phyloP scores from a whole-genome alignment of 768 basidiomycete genomes.

The Hydnomerulius pinastri region DNA sequence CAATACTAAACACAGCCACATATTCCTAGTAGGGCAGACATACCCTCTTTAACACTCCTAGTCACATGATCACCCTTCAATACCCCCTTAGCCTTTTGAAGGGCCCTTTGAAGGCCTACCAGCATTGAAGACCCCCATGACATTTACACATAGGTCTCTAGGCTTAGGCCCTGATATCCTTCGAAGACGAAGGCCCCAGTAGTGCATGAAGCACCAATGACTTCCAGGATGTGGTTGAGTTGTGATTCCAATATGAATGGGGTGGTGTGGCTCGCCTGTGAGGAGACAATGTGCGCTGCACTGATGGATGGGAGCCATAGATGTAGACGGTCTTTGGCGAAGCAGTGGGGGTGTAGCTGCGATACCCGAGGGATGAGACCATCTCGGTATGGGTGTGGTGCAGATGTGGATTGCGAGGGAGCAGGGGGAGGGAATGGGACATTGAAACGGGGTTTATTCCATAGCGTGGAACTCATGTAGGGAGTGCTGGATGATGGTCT shows the following conservation, averaged over 20 bases:
- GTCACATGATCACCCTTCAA: too few species aligned
- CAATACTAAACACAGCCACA: too few species aligned
- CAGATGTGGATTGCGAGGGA: neutral
- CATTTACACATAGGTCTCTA: too few species aligned
- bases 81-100: too few species aligned
- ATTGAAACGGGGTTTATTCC: neutral
- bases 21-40: too few species aligned
- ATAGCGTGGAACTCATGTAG: neutral
- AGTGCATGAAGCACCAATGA: too few species aligned
- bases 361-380: constrained; percentile 19
- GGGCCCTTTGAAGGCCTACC: too few species aligned
- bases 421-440: constrained; percentile 18
- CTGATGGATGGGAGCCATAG: constrained; percentile 26
- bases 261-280: too few species aligned
- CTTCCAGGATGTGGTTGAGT: constrained; percentile 20
- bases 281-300: neutral
- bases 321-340: constrained; percentile 24
- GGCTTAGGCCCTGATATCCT: too few species aligned
- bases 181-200: too few species aligned
- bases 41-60: too few species aligned
- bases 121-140: too few species aligned
- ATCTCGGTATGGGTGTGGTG: constrained; percentile 8
- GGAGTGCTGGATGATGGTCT: neutral
- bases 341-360: constrained; percentile 27
- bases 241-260: constrained; percentile 20